Conservation (phyloP, 2,329 filamentous ascomycete genomes). For the Thielaviopsis ethacetica region DNA sequence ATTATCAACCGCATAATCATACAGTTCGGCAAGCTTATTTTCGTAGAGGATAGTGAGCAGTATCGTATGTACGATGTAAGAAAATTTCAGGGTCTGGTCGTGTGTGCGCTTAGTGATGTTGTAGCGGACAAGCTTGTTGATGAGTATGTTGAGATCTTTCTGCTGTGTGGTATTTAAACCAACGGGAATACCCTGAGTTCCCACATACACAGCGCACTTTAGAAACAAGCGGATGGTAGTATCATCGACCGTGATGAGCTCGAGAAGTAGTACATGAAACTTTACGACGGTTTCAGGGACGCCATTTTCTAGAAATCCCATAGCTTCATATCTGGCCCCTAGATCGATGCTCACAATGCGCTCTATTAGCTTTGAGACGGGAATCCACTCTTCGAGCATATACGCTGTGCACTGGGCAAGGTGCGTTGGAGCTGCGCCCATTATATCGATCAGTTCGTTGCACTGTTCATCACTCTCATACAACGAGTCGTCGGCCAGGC, state of each 20-base stretch:
- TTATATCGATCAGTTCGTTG: background rate
- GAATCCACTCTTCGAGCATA: background rate
- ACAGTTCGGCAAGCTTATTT: background rate
- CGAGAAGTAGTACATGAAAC: background rate
- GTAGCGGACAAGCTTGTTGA: background rate
- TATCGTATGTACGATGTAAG: too few relatives aligned
- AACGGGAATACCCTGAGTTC: background rate
- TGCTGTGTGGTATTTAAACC: background rate
- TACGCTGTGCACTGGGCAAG: background rate
- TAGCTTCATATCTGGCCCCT: background rate
- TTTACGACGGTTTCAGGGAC: too few relatives aligned
- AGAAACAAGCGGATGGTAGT: background rate
- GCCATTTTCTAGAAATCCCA: too few relatives aligned
- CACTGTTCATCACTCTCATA: background rate
- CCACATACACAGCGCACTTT: background rate
- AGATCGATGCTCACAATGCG: background rate
- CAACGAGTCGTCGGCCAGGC: background rate
- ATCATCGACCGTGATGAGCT: background rate
- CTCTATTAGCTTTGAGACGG: background rate
- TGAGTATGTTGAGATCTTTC: background rate
- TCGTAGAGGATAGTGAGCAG: too few relatives aligned
- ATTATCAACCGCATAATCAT: background rate
- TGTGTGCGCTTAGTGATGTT: background rate
- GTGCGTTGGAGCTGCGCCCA: background rate
- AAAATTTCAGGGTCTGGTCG: background rate